Conservation (phyloP, 1,139 yeast genomes). For the Candida neerlandica region DNA sequence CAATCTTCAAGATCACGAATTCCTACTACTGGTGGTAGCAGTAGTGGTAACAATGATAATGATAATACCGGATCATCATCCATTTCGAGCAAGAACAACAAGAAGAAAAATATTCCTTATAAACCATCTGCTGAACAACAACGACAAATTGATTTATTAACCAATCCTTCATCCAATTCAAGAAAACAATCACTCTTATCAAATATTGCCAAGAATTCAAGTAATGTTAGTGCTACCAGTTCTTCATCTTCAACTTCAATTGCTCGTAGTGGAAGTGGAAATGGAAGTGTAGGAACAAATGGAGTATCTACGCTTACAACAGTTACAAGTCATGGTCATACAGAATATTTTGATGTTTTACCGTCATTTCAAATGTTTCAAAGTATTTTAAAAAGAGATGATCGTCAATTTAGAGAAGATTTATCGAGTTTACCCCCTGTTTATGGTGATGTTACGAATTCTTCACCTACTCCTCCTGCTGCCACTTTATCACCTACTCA, state of each 20-base stretch:
- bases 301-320: slow-evolving; percentile 26
- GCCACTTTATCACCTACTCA: slow-evolving; percentile 6
- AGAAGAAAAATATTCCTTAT: slow-evolving; percentile 31
- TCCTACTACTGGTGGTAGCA: not conserved
- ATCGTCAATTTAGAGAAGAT: slow-evolving; percentile 44
- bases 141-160: slow-evolving; percentile 33
- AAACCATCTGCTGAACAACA: slow-evolving; percentile 40
- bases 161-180: slow-evolving; percentile 6
- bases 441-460: slow-evolving; percentile 38
- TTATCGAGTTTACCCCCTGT: slow-evolving; percentile 40
- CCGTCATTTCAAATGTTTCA: slow-evolving; percentile 70
- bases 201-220: not conserved
- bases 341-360: slow-evolving; percentile 54
- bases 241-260: no score
- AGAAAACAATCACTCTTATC: not conserved
- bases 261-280: no score
- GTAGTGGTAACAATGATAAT: not conserved
- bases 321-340: slow-evolving; percentile 34
- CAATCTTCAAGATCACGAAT: slow-evolving; percentile 1
- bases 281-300: no score
- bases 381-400: slow-evolving; percentile 52
- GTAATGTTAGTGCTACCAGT: not conserved
- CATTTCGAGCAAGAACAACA: not conserved
- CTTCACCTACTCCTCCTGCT: slow-evolving; percentile 31
- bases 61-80: no score